Conservation (phyloP, 169 alveolate genomes). For the Plasmodium cynomolgi region DNA sequence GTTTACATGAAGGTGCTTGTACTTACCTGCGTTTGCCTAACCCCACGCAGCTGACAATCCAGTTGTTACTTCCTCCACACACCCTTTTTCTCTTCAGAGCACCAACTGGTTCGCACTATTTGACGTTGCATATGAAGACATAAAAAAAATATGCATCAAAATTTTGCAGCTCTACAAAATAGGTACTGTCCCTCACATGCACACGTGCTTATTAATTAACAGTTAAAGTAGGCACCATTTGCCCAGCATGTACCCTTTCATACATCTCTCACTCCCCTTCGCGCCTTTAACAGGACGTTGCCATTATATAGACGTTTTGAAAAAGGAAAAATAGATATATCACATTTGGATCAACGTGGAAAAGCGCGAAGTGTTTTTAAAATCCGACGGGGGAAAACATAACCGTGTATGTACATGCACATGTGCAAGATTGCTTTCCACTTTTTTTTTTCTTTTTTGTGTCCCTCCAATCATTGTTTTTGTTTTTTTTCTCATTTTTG, state of each 20-base stretch:
- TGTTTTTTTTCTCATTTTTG: not conserved
- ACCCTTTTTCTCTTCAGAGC: not conserved
- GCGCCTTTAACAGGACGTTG: conserved; percentile 46
- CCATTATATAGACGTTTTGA: conserved; percentile 41
- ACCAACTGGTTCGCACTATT: conserved; percentile 82
- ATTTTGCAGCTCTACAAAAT: conserved; percentile 79
- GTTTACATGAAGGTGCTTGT: conserved; percentile 5
- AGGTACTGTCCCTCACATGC: conserved; percentile 13
- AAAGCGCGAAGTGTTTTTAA: not conserved
- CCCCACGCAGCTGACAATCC: not conserved
- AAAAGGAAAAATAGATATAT: conserved; percentile 6
- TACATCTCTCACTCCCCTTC: not conserved
- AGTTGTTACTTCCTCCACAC: not conserved
- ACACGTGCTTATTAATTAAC: not conserved
- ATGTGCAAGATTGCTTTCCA: not conserved
- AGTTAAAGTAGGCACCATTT: not conserved
- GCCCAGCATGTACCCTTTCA: not conserved
- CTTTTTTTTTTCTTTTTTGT: not conserved
- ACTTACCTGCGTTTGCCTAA: not conserved
- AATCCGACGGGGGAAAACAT: not conserved
- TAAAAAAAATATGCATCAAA: conserved; percentile 78
- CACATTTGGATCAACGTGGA: not conserved
- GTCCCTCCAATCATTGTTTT: not conserved
- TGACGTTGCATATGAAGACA: conserved; percentile 84
- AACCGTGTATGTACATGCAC: not conserved